Evolutionary conservation across 129 eudicot genomes (phyloP).

Genomic region (Pulicaria dysenterica): DNA sequence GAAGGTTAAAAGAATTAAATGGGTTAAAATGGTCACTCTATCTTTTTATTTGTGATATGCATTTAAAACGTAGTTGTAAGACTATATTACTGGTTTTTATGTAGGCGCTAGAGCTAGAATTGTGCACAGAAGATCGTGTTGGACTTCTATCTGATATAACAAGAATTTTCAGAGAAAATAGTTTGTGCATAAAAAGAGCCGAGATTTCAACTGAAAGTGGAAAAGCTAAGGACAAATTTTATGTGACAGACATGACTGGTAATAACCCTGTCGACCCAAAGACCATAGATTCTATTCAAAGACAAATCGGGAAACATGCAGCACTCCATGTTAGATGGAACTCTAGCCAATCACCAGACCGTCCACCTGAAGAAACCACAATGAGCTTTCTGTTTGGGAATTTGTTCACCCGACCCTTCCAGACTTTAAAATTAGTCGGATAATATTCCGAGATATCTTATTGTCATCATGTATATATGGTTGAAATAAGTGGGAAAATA

Average conservation of each 20-base stretch:
- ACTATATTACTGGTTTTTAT: not conserved
- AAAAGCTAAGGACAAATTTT: constrained; percentile 69
- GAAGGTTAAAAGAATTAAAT: not conserved
- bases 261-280: constrained; percentile 62
- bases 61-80: not conserved
- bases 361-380: constrained; percentile 57
- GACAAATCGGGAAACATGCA: constrained; percentile 59
- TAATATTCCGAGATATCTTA: constrained; percentile 20
- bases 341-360: constrained; percentile 40
- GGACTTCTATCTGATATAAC: constrained; percentile 95
- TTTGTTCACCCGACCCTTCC: constrained; percentile 52
- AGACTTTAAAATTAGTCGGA: constrained; percentile 38
- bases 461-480: not conserved
- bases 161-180: constrained; percentile 77
- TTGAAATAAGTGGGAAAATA: constrained; percentile 2
- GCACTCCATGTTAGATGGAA: constrained; percentile 59
- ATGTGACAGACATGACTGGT: constrained; percentile 81
- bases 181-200: constrained; percentile 77
- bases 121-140: constrained; percentile 70
- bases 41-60: not conserved
- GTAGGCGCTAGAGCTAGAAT: constrained; percentile 76
- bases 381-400: constrained; percentile 71
- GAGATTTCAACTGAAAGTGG: constrained; percentile 80
- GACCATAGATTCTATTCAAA: constrained; percentile 62
- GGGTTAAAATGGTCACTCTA: not conserved